Evolutionary conservation across 2,329 filamentous ascomycete genomes (phyloP).

Genomic region (Beauveria brongniartii): DNA sequence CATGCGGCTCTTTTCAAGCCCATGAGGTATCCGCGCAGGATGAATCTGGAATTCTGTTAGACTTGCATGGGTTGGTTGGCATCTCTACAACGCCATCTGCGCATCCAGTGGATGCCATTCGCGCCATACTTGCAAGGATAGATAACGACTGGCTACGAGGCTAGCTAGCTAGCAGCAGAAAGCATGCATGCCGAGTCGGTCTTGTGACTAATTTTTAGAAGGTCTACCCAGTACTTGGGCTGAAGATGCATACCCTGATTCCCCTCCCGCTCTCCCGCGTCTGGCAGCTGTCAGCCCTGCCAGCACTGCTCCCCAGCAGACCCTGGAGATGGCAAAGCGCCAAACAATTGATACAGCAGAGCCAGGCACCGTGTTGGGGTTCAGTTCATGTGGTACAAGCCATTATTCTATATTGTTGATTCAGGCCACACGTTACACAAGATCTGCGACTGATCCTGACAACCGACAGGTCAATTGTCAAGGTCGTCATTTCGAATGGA

Average conservation of each 20-base stretch:
- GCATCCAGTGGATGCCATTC: not conserved
- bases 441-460: not conserved
- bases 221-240: not conserved
- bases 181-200: not conserved
- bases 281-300: not conserved
- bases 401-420: not conserved
- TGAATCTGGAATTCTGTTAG: not conserved
- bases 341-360: not conserved
- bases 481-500: not conserved
- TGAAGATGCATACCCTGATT: not conserved
- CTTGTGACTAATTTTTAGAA: not conserved
- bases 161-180: not conserved
- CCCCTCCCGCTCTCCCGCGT: not conserved
- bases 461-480: not conserved
- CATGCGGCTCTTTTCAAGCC: not conserved
- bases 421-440: not conserved
- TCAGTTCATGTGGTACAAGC: not conserved
- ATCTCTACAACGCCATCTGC: conserved; percentile 3
- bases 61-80: not conserved
- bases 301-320: not conserved
- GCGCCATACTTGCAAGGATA: conserved; percentile 4
- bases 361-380: not conserved
- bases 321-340: not conserved
- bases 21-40: not conserved
- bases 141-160: not conserved